Conservation (phyloP, 805 yeast genomes). For the Monosporozyma solicola region DNA sequence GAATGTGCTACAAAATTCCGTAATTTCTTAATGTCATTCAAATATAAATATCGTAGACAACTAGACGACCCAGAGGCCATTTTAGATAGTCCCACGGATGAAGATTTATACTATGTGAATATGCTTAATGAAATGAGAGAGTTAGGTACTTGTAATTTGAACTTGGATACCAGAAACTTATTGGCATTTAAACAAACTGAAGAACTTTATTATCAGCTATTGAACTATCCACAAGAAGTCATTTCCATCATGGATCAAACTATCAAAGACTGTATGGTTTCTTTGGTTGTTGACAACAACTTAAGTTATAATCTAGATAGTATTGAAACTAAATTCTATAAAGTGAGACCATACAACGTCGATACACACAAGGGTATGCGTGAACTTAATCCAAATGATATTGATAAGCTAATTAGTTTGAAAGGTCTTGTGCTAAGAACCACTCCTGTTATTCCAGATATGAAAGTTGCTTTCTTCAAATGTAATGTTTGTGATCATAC, state of each 20-base stretch:
- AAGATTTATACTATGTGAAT: slow-evolving; percentile 63
- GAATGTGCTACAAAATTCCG: slow-evolving; percentile 77
- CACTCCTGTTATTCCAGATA: slow-evolving; percentile 90
- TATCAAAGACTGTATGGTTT: slow-evolving; percentile 79
- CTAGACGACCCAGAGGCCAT: slow-evolving; percentile 31
- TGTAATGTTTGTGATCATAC: slow-evolving; percentile 95
- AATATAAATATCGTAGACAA: slow-evolving; percentile 58
- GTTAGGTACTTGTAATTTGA: slow-evolving; percentile 72
- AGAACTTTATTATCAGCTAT: slow-evolving; percentile 74
- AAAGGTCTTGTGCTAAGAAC: slow-evolving; percentile 87
- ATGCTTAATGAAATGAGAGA: slow-evolving; percentile 66
- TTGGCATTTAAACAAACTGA: slow-evolving; percentile 66
- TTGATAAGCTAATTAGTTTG: slow-evolving; percentile 83
- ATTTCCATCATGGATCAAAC: slow-evolving; percentile 97
- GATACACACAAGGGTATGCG: slow-evolving; percentile 74
- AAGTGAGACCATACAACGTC: slow-evolving; percentile 83
- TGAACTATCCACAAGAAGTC: slow-evolving; percentile 93
- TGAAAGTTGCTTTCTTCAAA: slow-evolving; percentile 94
- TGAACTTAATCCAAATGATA: slow-evolving; percentile 87
- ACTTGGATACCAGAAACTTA: slow-evolving; percentile 75
- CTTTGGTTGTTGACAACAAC: slow-evolving; percentile 49
- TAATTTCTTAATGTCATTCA: slow-evolving; percentile 76
- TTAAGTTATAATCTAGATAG: slow-evolving; percentile 47
- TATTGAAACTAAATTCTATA: slow-evolving; percentile 73
- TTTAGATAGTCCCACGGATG: slow-evolving; percentile 47